Conservation (phyloP, 2,329 filamentous ascomycete species). For the Diaporthe amygdali region DNA sequence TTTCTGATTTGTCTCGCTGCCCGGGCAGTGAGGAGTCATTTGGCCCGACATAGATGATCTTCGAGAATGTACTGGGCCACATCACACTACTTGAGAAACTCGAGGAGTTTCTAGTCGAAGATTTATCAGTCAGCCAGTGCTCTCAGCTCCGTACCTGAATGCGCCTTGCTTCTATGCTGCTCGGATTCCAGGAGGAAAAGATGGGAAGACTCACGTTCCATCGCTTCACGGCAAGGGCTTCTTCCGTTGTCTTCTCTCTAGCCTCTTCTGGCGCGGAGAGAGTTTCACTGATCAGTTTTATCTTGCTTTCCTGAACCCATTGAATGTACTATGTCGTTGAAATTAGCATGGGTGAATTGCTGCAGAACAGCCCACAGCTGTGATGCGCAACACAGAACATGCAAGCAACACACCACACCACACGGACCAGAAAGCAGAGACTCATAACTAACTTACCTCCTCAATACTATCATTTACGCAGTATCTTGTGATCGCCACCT, state of each 20-base stretch:
- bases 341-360: background rate
- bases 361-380: background rate
- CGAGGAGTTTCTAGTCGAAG: background rate
- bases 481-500: conserved; percentile 16
- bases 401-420: background rate
- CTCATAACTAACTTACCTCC: background rate
- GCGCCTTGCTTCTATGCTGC: background rate
- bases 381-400: background rate
- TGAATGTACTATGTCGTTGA: background rate
- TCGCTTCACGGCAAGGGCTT: background rate
- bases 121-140: background rate
- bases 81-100: background rate
- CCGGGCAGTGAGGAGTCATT: background rate
- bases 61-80: background rate
- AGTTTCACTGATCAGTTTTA: conserved; percentile 1
- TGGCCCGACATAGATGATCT: background rate
- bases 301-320: conserved; percentile 8
- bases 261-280: background rate
- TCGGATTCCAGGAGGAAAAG: background rate
- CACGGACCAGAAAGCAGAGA: background rate
- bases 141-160: background rate
- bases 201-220: conserved; percentile 6
- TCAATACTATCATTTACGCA: conserved; percentile 17
- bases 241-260: background rate
- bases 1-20: background rate